Conservation (phyloP, 1,284 basidiomycete genomes). For the Microbotryum saponariae region DNA sequence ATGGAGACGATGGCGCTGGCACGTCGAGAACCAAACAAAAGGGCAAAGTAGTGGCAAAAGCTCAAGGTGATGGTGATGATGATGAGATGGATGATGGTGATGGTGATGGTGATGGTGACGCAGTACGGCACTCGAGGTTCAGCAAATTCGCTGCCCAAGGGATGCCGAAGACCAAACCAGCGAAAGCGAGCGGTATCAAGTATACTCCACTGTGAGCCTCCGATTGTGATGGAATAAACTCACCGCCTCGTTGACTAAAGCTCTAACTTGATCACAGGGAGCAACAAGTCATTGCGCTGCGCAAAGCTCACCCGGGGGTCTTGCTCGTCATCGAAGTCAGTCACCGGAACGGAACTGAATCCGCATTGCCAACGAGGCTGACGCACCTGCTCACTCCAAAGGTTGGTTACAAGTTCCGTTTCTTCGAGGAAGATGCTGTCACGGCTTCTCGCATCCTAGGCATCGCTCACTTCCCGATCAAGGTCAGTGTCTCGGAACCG, state of each 20-base stretch:
- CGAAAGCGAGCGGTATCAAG: constrained; percentile 17
- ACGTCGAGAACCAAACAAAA: background rate
- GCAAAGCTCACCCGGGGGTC: constrained; percentile 30
- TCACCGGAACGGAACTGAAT: constrained; percentile 28
- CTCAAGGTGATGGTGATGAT: background rate
- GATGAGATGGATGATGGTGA: background rate
- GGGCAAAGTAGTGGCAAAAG: constrained; percentile 9
- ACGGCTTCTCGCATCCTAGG: constrained; percentile 24
- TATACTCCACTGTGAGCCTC: constrained; percentile 31
- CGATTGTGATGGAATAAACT: background rate
- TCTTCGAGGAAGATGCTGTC: constrained; percentile 34
- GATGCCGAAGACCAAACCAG: background rate
- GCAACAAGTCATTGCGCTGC: constrained; percentile 34
- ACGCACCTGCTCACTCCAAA: background rate
- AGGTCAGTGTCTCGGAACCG: background rate
- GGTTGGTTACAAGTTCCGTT: constrained; percentile 29
- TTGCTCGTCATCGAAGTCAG: constrained; percentile 33
- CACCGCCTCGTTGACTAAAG: background rate
- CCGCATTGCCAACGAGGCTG: no score
- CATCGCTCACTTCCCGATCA: constrained; percentile 26
- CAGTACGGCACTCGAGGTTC: background rate
- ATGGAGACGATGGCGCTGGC: background rate
- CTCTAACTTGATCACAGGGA: constrained; percentile 7
- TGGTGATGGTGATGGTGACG: no score
- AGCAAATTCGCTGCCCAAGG: constrained; percentile 12